Conservation (phyloP, 2,329 filamentous ascomycete species). For the Paraphaeosphaeria sporulosa region DNA sequence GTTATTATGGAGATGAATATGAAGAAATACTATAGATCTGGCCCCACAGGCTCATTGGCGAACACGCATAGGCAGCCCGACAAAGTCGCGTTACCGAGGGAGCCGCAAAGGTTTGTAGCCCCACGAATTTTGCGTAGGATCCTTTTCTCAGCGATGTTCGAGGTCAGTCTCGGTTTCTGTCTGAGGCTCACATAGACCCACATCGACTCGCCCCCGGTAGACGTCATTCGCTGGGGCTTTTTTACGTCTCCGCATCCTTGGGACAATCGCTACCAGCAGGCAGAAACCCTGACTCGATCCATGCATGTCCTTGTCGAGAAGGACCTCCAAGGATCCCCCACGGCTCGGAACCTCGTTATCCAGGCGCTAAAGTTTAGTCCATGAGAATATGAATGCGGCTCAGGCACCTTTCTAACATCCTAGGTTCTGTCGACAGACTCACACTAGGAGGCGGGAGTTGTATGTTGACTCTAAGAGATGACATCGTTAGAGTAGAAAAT, state of each 20-base stretch:
- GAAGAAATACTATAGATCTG: background rate
- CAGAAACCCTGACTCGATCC: background rate
- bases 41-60: background rate
- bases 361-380: constrained; percentile 11
- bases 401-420: constrained; percentile 17
- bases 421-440: constrained; percentile 10
- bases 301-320: background rate
- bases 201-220: constrained; percentile 7
- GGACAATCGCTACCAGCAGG: background rate
- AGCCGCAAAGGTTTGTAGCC: too few relatives aligned
- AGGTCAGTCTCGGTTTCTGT: constrained; percentile 20
- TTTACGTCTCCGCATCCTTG: background rate
- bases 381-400: constrained; percentile 16
- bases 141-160: constrained; percentile 19
- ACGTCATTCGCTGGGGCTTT: constrained; percentile 14
- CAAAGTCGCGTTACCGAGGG: background rate
- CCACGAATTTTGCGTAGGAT: constrained; percentile 10
- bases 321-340: background rate
- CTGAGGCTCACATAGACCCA: constrained; percentile 11
- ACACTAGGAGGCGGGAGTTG: constrained; percentile 9
- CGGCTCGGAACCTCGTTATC: constrained; percentile 14
- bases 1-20: constrained; percentile 1
- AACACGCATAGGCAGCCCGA: background rate
- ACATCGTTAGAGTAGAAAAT: constrained; percentile 4
- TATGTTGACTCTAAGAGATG: constrained; percentile 9